These are phyloP conservation scores for Corylus americana DNA, from an alignment of 306 rosid genomes.

Conservation along the genomic window DNA sequence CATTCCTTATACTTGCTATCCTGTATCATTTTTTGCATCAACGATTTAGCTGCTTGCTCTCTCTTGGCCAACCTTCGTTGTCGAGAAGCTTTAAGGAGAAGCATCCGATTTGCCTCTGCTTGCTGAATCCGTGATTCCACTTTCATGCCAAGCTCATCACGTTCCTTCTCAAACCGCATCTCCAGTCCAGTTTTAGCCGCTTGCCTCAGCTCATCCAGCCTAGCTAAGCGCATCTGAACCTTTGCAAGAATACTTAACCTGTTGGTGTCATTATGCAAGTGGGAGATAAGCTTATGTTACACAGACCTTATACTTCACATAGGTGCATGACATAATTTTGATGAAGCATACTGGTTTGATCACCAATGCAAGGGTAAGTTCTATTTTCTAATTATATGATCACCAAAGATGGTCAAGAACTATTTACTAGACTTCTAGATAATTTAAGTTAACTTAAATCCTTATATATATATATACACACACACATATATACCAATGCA, in stretches of 20 bases:
- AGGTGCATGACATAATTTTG: neutral
- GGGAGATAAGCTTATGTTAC: neutral
- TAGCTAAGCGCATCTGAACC: constrained; percentile 52
- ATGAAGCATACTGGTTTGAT: neutral
- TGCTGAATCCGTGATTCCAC: constrained; percentile 46
- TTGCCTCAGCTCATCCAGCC: constrained; percentile 52
- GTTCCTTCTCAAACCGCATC: constrained; percentile 41
- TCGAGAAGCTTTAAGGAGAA: constrained; percentile 44
- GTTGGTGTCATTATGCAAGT: constrained; percentile 19
- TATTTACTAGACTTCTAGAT: neutral
- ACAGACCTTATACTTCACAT: neutral
- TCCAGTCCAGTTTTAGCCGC: constrained; percentile 47
- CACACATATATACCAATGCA: too few relatives aligned
- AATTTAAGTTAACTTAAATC: too few relatives aligned
- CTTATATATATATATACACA: too few relatives aligned
- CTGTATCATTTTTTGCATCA: constrained; percentile 41
- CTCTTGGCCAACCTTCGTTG: constrained; percentile 44
- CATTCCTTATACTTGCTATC: constrained; percentile 51
- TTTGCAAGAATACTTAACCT: constrained; percentile 47
- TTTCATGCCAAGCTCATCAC: constrained; percentile 46
- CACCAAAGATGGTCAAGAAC: neutral
- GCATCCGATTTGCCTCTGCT: constrained; percentile 54
- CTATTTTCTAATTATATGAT: neutral
- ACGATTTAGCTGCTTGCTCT: constrained; percentile 48
- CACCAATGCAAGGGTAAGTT: neutral